Evolutionary conservation across 129 eudicot species (phyloP), one percentile per base, ranked within the genome.

Genomic region (carrot (Daucus carota)): DNA sequence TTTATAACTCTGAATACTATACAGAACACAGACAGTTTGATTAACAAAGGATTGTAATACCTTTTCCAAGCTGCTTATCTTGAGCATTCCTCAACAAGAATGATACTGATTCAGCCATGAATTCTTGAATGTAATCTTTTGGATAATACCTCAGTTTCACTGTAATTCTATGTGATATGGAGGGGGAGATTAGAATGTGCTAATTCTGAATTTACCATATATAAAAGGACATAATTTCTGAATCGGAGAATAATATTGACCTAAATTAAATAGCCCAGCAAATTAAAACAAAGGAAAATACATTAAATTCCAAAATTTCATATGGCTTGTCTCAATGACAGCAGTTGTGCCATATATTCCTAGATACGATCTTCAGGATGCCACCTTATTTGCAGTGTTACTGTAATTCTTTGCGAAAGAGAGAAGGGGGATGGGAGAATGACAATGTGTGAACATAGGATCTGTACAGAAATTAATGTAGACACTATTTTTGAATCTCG

Each of bases 1-100:
- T 28, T 22, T 36, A 74, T 34, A 52, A 20, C 46, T 34, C 48
- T 5, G 24, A 54, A 75, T 75, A 54, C 47, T 33, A 40, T 33
- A 50, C 71, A 29, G 28, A 36, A 43, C 12, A 44, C 20, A 73
- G 12, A 75, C 71, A 70, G 72, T 15, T 45, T 36, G 77, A 46
- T 33, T 22, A 76, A 75, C 57, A 83, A 10, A 83, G 6, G 29
- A 72, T 24, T 71, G 47, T 29, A 40, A 10, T 79, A 91, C 99
- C 99, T 89, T 80, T 87, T 33, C 65, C 80, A 66, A 89, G 84
- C 86, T 94, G 89, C 69, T 87, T 84, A 42, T 42, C 29, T 36
- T 90, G 92, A 70, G 97, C 86, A 81, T 84, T 91, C 80, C 98
- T 91, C 80, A 94, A 80, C 81, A 91, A 74, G 80, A 87, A 89